Conservation (phyloP, 768 basidiomycete species). For the Lactarius quietus region DNA sequence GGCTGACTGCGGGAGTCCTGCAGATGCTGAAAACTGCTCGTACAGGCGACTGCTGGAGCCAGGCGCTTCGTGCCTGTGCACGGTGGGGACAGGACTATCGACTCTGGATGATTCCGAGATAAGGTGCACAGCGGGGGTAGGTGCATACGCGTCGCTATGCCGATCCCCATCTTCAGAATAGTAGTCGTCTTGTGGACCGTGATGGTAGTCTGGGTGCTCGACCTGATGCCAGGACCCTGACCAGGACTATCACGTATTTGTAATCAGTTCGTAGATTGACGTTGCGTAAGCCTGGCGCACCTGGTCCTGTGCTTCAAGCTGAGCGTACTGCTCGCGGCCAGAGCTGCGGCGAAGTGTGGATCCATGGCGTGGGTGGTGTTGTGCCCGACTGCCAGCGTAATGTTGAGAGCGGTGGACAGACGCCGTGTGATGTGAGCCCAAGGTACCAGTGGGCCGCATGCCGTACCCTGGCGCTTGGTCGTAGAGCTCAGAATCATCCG, state of each 20-base stretch:
- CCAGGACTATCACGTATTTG: constrained; percentile 20
- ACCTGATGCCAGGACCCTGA: constrained; percentile 23
- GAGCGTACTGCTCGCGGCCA: background rate
- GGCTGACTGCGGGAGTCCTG: background rate
- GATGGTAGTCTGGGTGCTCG: constrained; percentile 6
- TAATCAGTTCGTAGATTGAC: background rate
- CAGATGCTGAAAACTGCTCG: constrained; percentile 18
- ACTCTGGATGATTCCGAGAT: constrained; percentile 17
- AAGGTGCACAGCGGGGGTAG: background rate
- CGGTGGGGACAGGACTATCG: constrained; percentile 22
- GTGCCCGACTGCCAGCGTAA: background rate
- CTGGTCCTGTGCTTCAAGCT: constrained; percentile 9
- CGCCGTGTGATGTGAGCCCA: background rate
- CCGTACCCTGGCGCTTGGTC: constrained; percentile 4
- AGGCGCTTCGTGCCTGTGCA: constrained; percentile 18
- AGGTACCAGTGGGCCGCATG: background rate
- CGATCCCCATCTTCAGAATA: constrained; percentile 20
- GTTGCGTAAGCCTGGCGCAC: constrained; percentile 2
- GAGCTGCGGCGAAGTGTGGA: constrained; percentile 3
- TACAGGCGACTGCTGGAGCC: constrained; percentile 15
- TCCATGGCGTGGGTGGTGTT: constrained; percentile 1
- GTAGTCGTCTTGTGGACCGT: constrained; percentile 5
- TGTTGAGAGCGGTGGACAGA: background rate
- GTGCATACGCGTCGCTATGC: constrained; percentile 4
- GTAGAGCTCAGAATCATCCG: constrained; percentile 10